These are phyloP conservation scores for Didymella sp. DNA, from an alignment of 2,329 filamentous ascomycete genomes.

Conservation along the genomic window DNA sequence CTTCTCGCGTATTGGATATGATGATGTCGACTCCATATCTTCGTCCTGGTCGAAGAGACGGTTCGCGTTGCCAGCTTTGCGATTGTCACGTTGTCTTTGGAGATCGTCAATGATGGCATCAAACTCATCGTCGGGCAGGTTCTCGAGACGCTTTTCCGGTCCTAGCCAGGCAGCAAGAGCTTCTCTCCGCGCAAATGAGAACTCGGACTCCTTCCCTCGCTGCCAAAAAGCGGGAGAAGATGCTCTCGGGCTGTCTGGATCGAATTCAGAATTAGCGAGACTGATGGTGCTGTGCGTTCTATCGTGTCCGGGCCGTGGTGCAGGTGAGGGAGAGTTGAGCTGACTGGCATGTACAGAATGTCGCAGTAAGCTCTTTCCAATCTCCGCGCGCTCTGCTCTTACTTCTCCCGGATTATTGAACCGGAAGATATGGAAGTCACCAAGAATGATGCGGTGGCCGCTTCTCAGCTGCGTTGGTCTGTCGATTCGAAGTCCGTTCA, in stretches of 20 bases:
- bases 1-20: conserved; percentile 88
- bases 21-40: conserved; percentile 86
- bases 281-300: conserved; percentile 70
- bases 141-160: conserved; percentile 87
- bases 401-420: conserved; percentile 99
- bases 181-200: conserved; percentile 91
- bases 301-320: conserved; percentile 72
- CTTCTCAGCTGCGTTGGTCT: conserved; percentile 86
- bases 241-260: conserved; percentile 73
- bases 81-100: conserved; percentile 83
- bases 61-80: conserved; percentile 69
- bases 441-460: conserved; percentile 92
- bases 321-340: conserved; percentile 70
- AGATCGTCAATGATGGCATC: conserved; percentile 94
- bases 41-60: conserved; percentile 71
- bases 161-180: conserved; percentile 91
- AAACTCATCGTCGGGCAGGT: conserved; percentile 90
- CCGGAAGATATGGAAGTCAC: conserved; percentile 97
- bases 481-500: conserved; percentile 89
- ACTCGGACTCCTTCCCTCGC: conserved; percentile 83
- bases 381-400: conserved; percentile 85
- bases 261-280: conserved; percentile 77
- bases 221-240: conserved; percentile 76
- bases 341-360: conserved; percentile 75
- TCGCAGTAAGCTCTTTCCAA: conserved; percentile 76